Conservation (phyloP, 2,329 filamentous ascomycete genomes). For the Biscogniauxia sp. region DNA sequence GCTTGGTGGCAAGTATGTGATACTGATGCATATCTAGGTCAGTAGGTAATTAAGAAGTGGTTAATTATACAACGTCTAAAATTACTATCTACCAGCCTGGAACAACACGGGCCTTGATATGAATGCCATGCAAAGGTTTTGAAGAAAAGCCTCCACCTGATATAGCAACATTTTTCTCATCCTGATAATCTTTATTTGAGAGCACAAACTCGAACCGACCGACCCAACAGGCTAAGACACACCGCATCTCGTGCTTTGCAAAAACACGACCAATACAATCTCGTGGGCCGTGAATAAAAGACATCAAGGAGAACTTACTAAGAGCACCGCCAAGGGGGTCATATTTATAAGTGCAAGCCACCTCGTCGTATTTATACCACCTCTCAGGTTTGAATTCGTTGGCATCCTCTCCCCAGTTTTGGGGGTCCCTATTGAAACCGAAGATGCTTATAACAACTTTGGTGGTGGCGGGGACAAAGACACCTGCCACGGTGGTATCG, state of each 20-base stretch:
- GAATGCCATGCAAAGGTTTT: constrained; percentile 13
- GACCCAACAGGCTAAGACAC: constrained; percentile 46
- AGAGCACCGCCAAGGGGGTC: constrained; percentile 39
- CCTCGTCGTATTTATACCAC: constrained; percentile 41
- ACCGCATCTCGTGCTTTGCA: constrained; percentile 63
- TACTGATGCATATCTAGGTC: background rate
- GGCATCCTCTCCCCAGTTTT: constrained; percentile 62
- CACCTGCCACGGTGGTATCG: constrained; percentile 46
- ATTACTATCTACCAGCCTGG: constrained; percentile 1
- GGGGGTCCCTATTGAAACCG: constrained; percentile 60
- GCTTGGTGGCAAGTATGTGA: background rate
- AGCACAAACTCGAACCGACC: constrained; percentile 18
- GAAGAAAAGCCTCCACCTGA: constrained; percentile 15
- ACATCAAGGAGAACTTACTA: constrained; percentile 55
- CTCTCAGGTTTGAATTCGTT: constrained; percentile 61
- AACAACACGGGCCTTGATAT: constrained; percentile 5
- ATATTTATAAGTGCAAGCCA: constrained; percentile 1
- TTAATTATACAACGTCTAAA: background rate
- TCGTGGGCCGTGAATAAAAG: constrained; percentile 53
- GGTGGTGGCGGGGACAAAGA: constrained; percentile 58
- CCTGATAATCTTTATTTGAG: constrained; percentile 7
- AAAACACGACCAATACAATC: constrained; percentile 61
- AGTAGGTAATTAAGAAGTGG: too few relatives aligned
- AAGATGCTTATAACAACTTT: constrained; percentile 61
- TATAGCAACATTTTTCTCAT: constrained; percentile 14